Evolutionary conservation across 2,329 filamentous ascomycete species (phyloP), one percentile per base, ranked within the genome.

Genomic region (Neospermospora avenae): DNA sequence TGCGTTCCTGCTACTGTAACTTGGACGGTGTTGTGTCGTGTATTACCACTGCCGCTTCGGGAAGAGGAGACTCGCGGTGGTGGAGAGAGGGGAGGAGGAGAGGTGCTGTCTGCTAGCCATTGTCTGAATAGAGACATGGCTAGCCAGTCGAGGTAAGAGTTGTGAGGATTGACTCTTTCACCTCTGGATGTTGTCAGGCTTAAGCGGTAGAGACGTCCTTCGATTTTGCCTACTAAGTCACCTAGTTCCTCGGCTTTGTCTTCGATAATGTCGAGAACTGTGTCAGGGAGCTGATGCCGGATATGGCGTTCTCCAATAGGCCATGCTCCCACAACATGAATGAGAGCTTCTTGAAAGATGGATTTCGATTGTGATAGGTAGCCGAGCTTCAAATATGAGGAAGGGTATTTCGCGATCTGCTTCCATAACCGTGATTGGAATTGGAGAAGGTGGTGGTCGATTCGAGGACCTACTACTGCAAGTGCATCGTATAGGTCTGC

Each of bases 401-500:
- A 90, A 13, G 93, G 93, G 72, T 97, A 97, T 75, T 96, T 97
- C 55, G 93, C 92, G 64, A 97, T 96, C 75, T 97, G 93, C 74
- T 95, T 96, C 88, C 93, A 97, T 2, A 98, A 81, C 1, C 91
- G 84, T 22, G 89, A 90, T 69, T 95, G 91, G 73, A 97, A 98
- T 68, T 95, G 91, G 16, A 98, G 80, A 14, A 98, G 81, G 74
- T 98, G 93, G 76, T 98, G 93, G 75, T 97, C 93, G 46, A 97
- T 90, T 39, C 93, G 85, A 1, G 91, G 90, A 0, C 93, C 93
- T 8, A 96, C 91, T 16, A 97, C 91, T 31, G 87, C 81, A 13
- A 97, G 82, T 14, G 93, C 91, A 73, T 96, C 93, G 77, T 97
- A 97, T 78, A 95, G 91, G 75, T 97, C 93, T n/a, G 92, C 93